Base-by-base conservation (phyloP, 169 alveolate species). In the Plasmodium cynomolgi region DNA sequence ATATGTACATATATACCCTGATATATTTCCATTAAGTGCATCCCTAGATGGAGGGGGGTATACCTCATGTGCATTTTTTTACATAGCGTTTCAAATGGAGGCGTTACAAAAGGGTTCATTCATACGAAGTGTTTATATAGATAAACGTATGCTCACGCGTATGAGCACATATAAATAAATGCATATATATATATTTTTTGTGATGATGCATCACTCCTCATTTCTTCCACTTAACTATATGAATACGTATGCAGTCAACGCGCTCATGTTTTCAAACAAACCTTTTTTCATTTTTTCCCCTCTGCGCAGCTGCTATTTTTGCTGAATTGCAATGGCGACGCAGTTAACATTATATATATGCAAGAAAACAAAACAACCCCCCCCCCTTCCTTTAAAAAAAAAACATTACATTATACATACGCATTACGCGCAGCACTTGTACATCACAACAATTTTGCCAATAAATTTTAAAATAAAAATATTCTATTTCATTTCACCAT, bases 21-120 rank as follows among this genome's bases (percentile, higher is more conserved):
- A 81, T 31, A n/a, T 81, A 41, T 81, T 17, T 81, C 39, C 86
- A 81, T 81, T 81, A 50, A 81, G 62, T 41, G 86, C 74, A 20
- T 47, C 33, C 62, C n/a, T 50, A 29, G 56, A 81, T 47, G 15
- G 26, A 47, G 39, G 68, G 34, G 71, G 44, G 29, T 26, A 8
- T 68, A 23, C 31, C 41, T 3, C 11, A 20, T 26, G 26, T 26
- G 77, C 31, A 29, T 23, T 68, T 68, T 68, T 23, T 68, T 26
- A 68, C 31, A 41, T 41, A 72, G 56, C 68, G 31, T 50, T 80
- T n/a, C 33, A 37, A 39, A 80, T 80, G 20, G 33, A 44, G 56
- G 50, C 31, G 4, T 31, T 13, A 13, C 26, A 77, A 77, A 33
- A 37, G 50, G 50, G 23, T 77, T 29, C 84, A 29, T 29, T n/a